Conservation (phyloP, 176 grass and related monocot genomes). For the Tuctoria greenei region DNA sequence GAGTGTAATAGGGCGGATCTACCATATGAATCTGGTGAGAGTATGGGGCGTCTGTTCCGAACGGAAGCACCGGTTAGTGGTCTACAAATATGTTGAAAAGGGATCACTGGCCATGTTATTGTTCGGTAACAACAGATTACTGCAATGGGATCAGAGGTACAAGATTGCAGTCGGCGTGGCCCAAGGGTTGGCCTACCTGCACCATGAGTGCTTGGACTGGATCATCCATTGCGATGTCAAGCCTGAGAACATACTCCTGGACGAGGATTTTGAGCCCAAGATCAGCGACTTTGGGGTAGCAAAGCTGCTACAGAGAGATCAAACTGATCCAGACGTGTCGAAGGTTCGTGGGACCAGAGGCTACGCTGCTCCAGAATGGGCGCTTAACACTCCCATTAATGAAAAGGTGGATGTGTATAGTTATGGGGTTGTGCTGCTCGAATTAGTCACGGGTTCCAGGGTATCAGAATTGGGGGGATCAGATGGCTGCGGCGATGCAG, state of each 20-base stretch:
- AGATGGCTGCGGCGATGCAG: not conserved
- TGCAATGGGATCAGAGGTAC: slow-evolving; percentile 33
- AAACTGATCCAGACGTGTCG: slow-evolving; percentile 12
- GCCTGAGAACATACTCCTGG: slow-evolving; percentile 37
- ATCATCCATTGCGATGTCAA: slow-evolving; percentile 36
- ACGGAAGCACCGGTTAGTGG: slow-evolving; percentile 3
- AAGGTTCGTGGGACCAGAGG: slow-evolving; percentile 31
- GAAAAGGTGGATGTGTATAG: slow-evolving; percentile 41
- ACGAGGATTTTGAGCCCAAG: slow-evolving; percentile 33
- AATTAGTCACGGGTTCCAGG: slow-evolving; percentile 16
- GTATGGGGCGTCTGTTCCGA: slow-evolving; percentile 23
- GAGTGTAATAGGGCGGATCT: slow-evolving; percentile 31
- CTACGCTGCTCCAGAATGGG: slow-evolving; percentile 35
- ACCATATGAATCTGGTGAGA: slow-evolving; percentile 42
- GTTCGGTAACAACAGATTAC: not conserved
- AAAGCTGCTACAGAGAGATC: slow-evolving; percentile 30
- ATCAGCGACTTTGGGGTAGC: slow-evolving; percentile 37
- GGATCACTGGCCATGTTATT: slow-evolving; percentile 26
- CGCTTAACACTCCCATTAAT: not conserved
- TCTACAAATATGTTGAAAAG: slow-evolving; percentile 26
- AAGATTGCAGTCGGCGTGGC: slow-evolving; percentile 26
- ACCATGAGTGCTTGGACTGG: slow-evolving; percentile 38
- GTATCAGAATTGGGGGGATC: not conserved
- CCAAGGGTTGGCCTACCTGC: slow-evolving; percentile 33
- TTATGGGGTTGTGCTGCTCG: slow-evolving; percentile 29